Evolutionary conservation across 768 basidiomycete species (phyloP), one percentile per base, ranked within the genome.

Genomic region (Leucocoprinus birnbaumii): DNA sequence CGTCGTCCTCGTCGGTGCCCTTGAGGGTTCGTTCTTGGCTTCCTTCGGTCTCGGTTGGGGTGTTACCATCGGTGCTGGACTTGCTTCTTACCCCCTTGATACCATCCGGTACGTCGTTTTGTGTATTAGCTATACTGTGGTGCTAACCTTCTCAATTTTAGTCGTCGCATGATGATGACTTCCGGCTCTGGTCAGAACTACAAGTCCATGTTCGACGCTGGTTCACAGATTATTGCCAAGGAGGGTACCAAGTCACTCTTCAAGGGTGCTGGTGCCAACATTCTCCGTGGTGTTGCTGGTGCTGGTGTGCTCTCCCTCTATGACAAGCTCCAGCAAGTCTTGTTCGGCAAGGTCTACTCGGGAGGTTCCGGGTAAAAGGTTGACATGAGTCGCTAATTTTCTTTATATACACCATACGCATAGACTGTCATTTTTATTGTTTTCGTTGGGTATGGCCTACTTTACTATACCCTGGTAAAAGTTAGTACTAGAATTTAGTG

Each of bases 141-240:
- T 16, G 55, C 24, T 47, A 61, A 58, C 59, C 65, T 19, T 66
- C n/a, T n/a, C 63, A 11, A 21, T 44, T 69, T 61, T 64, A 95
- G 96, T 88, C 95, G 97, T 88, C 94, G 97, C 65, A 99, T 99
- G 97, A 99, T 99, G 97, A 98, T 98, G 96, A 98, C 97, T 35
- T 98, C 96, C 21, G 97, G 96, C 65, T 88, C 85, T 66, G 83
- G 84, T 66, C 85, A 89, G 58, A 94, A 98, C 87, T 98, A 98
- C 88, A 96, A 95, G 83, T 92, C 91, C 64, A 98, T 98, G 94
- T 89, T 96, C 73, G 95, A 98, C 68, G 95, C 95, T 68, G 93
- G 86, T 58, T 82, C 89, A 26, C 93, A 97, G 73, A 98, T 99
- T 69, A 67, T 98, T 65, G 86, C 86, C 69, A 96, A 96, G 82